Evolutionary conservation across 2,329 filamentous ascomycete species (phyloP), one percentile per base, ranked within the genome.

Genomic region (Diaporthe sp.): DNA sequence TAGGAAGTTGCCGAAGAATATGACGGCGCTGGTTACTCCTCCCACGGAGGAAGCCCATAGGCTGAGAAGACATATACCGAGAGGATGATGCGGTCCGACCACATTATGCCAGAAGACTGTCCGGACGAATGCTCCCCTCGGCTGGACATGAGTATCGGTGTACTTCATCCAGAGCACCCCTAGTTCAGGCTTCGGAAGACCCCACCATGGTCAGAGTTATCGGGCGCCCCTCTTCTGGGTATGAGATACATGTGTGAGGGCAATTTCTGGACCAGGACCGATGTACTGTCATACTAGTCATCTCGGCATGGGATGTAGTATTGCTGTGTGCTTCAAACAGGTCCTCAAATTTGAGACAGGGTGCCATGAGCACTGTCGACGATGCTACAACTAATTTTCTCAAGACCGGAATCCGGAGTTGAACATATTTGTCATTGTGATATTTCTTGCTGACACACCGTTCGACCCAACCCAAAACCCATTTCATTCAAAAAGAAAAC

Each of bases 391-490:
- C 33, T 52, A 38, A n/a, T 52, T 38, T 52, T 40, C n/a, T n/a
- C 10, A 38, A 40, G 47, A 40, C 47, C 64, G 22, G 30, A 67
- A 67, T 22, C 64, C 22, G 22, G 47, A 38, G 30, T 38, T 68
- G 47, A 28, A 54, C n/a, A 68, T 68, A 54, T 54, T 50, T 68
- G 64, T 40, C 64, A 68, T 28, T 54, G 47, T 54, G n/a, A 28
- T 68, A 52, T 68, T 68, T 52, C 71, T 50, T 57, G 42, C 33
- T 70, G 66, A 55, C 42, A 42, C n/a, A 50, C 69, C 42, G 40
- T 69, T 47, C 28, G n/a, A 13, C 60, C 47, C 22, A 42, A 38
- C 33, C 40, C 58, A 25, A 42, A 67, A 40, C n/a, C n/a, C n/a
- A n/a, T n/a, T n/a, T 35, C 52, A 67, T 47, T 30, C 25, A 64